Conservation (phyloP, 2,329 filamentous ascomycete genomes). For the Drechslerella dactyloides region DNA sequence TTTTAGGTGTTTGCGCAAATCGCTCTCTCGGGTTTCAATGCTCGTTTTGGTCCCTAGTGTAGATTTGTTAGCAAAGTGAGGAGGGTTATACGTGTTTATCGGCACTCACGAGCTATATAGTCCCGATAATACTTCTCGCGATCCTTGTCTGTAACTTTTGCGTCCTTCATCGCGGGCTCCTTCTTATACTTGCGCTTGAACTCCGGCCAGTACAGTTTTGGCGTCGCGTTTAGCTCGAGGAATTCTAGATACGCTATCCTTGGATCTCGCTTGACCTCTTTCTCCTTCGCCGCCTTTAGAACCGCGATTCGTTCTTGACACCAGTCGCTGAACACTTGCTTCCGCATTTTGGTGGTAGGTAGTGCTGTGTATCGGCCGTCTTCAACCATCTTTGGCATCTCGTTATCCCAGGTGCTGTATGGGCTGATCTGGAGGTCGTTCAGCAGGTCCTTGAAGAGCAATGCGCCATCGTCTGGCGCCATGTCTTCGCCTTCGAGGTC, state of each 20-base stretch:
- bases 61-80: conserved; percentile 61
- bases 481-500: conserved; percentile 72
- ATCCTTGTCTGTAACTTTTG: conserved; percentile 74
- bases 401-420: conserved; percentile 89
- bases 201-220: conserved; percentile 96
- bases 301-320: conserved; percentile 75
- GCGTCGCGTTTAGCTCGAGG: conserved; percentile 78
- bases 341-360: conserved; percentile 77
- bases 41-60: conserved; percentile 63
- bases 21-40: conserved; percentile 70
- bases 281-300: conserved; percentile 74
- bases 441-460: conserved; percentile 68
- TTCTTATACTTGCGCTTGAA: conserved; percentile 90
- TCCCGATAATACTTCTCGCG: conserved; percentile 81
- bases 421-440: conserved; percentile 83
- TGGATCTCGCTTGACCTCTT: conserved; percentile 81
- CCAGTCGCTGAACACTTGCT: conserved; percentile 85
- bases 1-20: conserved; percentile 71
- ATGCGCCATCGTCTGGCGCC: conserved; percentile 52
- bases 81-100: neutral
- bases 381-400: conserved; percentile 79
- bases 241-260: conserved; percentile 81
- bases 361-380: conserved; percentile 87
- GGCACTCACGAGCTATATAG: conserved; percentile 59
- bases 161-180: conserved; percentile 78